phyloP scores from a whole-genome alignment of 768 basidiomycete species.

The Clavulina sp. region DNA sequence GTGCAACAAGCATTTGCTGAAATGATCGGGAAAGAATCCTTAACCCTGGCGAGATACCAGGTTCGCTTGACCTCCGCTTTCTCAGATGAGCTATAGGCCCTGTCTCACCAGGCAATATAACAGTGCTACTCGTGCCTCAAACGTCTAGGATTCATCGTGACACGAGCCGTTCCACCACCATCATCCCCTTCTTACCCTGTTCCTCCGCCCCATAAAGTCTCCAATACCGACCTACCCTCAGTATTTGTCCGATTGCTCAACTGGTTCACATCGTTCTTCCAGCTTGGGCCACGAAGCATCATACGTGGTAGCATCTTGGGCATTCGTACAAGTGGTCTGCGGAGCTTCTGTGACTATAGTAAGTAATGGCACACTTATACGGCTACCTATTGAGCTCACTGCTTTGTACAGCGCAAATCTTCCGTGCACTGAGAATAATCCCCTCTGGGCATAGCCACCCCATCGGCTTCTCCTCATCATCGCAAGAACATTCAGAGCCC shows the following conservation, averaged over 20 bases:
- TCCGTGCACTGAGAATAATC: slow-evolving; percentile 52
- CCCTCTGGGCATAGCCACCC: slow-evolving; percentile 41
- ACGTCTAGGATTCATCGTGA: slow-evolving; percentile 78
- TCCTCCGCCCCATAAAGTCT: slow-evolving; percentile 23
- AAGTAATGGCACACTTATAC: not conserved
- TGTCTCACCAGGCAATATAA: not conserved
- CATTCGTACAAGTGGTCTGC: too few relatives aligned
- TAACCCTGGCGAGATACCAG: slow-evolving; percentile 80
- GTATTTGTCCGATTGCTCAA: too few relatives aligned
- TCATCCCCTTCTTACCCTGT: slow-evolving; percentile 30
- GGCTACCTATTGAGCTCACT: not conserved
- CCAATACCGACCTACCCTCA: too few relatives aligned
- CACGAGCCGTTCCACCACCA: slow-evolving; percentile 46
- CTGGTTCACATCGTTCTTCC: too few relatives aligned
- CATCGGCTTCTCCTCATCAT: slow-evolving; percentile 24
- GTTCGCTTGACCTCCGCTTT: slow-evolving; percentile 23
- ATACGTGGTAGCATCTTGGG: too few relatives aligned
- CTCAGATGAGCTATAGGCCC: too few relatives aligned
- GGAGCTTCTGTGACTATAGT: not conserved
- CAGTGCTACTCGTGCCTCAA: slow-evolving; percentile 89
- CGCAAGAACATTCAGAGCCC: slow-evolving; percentile 3
- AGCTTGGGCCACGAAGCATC: too few relatives aligned
- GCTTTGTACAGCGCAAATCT: slow-evolving; percentile 41
- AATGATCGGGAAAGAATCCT: slow-evolving; percentile 61
- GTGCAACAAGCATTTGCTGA: slow-evolving; percentile 80